Base-by-base conservation (phyloP, 805 yeast species). In the Lipomyces sp. region DNA sequence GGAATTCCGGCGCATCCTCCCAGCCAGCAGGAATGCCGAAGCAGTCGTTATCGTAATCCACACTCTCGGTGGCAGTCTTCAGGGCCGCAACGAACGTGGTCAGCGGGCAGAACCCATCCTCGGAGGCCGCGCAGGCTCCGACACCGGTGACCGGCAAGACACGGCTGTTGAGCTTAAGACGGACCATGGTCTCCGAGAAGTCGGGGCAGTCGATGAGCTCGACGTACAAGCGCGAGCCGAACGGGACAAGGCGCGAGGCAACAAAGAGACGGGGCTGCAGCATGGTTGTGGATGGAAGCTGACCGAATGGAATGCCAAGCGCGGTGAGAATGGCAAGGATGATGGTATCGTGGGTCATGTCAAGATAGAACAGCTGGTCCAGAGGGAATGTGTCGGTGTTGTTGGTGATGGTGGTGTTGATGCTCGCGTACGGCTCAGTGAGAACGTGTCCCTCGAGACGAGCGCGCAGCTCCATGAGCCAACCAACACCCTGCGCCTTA, bases 261-360 rank as follows among this genome's bases (percentile, higher is more conserved):
- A 71, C 66, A 48, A 70, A 66, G 44, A 68, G 67, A 18, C 74
- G 63, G 3, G 74, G 74, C 21, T 60, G 69, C 45, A 65, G 64
- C 50, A 79, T 73, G 43, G 69, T 68, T 53, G 72, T 72, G 4
- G 75, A 64, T 2, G 81, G 74, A 36, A 80, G 71, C 36, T 72
- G 70, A 8, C 56, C 58, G 21, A 54, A 46, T 2, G 55, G 72
- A 41, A 85, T 64, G 6, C 87, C 89, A 42, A 85, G 67, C 1
- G 91, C 85, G 26, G 86, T 71, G 60, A 82, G 69, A 59, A 75
- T 81, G 37, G 82, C 71, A 55, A 80, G 71, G 37, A 86, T 67
- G 55, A 83, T 84, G 34, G 83, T 77, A 64, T 87, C 95, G 63
- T 87, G 95, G 14, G 86, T 74, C 70, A 86, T 83, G 58, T 81